These are phyloP conservation scores for Wickerhamomyces strasburgensis DNA, from an alignment of 805 yeast genomes.

Conservation along the genomic window DNA sequence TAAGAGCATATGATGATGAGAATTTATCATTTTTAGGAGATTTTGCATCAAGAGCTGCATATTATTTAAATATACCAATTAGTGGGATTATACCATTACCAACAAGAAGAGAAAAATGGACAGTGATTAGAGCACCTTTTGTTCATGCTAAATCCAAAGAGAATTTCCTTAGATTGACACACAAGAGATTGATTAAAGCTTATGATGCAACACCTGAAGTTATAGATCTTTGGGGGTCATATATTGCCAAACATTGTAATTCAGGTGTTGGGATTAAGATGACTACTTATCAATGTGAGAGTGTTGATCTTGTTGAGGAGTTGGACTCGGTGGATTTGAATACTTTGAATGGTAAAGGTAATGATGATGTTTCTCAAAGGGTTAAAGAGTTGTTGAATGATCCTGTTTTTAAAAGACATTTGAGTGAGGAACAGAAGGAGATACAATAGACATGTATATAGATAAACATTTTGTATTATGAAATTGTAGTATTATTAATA, in stretches of 20 bases:
- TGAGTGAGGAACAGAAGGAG: slow-evolving; percentile 13
- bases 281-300: slow-evolving; percentile 50
- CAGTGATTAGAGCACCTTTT: slow-evolving; percentile 89
- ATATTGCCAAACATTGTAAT: slow-evolving; percentile 67
- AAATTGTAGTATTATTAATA: neutral
- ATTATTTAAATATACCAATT: slow-evolving; percentile 82
- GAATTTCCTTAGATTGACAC: slow-evolving; percentile 87
- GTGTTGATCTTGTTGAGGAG: slow-evolving; percentile 38
- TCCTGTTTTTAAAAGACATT: slow-evolving; percentile 60
- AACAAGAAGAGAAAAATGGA: slow-evolving; percentile 80
- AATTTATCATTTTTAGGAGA: slow-evolving; percentile 74
- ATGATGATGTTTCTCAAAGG: slow-evolving; percentile 32
- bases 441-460: slow-evolving; percentile 10
- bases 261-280: slow-evolving; percentile 85
- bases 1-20: slow-evolving; percentile 66
- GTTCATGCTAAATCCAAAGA: slow-evolving; percentile 93
- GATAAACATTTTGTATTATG: neutral
- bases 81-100: slow-evolving; percentile 66
- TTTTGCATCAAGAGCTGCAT: slow-evolving; percentile 87
- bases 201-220: slow-evolving; percentile 86
- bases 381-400: slow-evolving; percentile 68
- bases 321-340: slow-evolving; percentile 27
- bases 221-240: slow-evolving; percentile 75
- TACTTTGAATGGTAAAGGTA: slow-evolving; percentile 5
- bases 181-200: slow-evolving; percentile 64